These are phyloP conservation scores for Euphrasia confusa DNA, from an alignment of 257 asterid species.

Conservation along the genomic window DNA sequence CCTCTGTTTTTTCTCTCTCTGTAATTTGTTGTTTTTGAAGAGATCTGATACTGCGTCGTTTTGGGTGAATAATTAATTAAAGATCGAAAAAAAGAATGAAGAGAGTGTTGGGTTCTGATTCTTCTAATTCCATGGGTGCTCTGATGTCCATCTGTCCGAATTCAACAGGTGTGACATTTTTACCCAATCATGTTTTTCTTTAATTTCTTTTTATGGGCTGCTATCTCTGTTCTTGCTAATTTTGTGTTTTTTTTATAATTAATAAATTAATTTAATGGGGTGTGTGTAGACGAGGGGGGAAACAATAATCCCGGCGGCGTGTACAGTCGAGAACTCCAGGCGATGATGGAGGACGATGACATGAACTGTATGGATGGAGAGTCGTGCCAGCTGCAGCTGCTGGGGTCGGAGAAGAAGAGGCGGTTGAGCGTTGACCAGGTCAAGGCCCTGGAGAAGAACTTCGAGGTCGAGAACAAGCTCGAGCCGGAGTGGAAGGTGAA, in stretches of 20 bases:
- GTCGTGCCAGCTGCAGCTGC: slow-evolving; percentile 31
- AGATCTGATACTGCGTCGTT: slow-evolving; percentile 23
- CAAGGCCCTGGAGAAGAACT: slow-evolving; percentile 86
- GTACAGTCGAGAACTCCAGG: slow-evolving; percentile 57
- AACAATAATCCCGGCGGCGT: slow-evolving; percentile 27
- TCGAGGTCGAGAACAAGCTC: slow-evolving; percentile 91
- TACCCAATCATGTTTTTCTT: neutral
- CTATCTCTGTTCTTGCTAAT: neutral
- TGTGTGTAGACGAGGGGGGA: slow-evolving; percentile 27
- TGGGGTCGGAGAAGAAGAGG: slow-evolving; percentile 62
- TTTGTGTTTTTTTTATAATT: neutral
- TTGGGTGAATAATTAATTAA: neutral
- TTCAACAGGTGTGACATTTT: slow-evolving; percentile 57
- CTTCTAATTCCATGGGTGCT: slow-evolving; percentile 81
- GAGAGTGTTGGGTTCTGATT: slow-evolving; percentile 75
- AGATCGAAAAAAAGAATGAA: slow-evolving; percentile 42
- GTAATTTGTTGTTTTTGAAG: neutral
- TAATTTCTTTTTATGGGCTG: neutral
- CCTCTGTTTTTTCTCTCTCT: neutral
- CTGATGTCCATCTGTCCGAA: slow-evolving; percentile 86
- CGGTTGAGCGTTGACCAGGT: slow-evolving; percentile 74
- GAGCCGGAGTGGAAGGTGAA: slow-evolving; percentile 88
- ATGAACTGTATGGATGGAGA: slow-evolving; percentile 47
- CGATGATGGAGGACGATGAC: slow-evolving; percentile 82
- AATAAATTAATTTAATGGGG: neutral